These are phyloP conservation scores for Diplodia mutila DNA, from an alignment of 2,329 filamentous ascomycete genomes.

Conservation along the genomic window DNA sequence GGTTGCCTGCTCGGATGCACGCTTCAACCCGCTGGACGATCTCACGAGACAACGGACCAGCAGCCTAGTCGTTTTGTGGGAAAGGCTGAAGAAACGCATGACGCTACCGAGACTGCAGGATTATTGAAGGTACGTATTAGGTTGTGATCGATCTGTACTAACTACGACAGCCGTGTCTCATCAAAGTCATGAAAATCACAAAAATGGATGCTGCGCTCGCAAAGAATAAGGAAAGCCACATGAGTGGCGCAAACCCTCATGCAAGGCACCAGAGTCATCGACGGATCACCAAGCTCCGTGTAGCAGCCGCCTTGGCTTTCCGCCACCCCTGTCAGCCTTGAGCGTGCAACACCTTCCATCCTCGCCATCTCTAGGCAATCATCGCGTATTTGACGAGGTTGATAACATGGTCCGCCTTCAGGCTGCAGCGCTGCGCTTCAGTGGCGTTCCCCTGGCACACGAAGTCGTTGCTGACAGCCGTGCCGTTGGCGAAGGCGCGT, in stretches of 20 bases:
- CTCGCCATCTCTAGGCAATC: slow-evolving; percentile 3
- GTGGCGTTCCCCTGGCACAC: neutral
- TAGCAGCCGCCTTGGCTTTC: slow-evolving; percentile 8
- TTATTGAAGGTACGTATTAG: slow-evolving; percentile 14
- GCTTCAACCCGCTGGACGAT: neutral
- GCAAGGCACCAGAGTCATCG: slow-evolving; percentile 15
- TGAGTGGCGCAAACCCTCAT: neutral
- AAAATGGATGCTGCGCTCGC: neutral
- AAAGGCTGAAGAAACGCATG: neutral
- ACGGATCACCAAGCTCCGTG: slow-evolving; percentile 20
- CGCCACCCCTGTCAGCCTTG: slow-evolving; percentile 1
- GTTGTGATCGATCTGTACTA: slow-evolving; percentile 7
- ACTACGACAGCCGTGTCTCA: slow-evolving; percentile 10
- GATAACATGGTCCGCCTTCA: slow-evolving; percentile 6
- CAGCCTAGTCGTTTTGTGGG: neutral
- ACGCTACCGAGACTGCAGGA: neutral
- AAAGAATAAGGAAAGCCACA: slow-evolving; percentile 6
- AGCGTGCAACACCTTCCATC: neutral
- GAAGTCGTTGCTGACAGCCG: neutral
- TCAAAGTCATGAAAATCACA: slow-evolving; percentile 5
- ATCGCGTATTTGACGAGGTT: neutral
- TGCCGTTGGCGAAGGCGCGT: slow-evolving; percentile 8
- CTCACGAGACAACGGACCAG: neutral
- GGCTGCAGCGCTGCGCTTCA: neutral
- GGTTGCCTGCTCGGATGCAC: slow-evolving; percentile 13